Base-by-base conservation (phyloP, 2,329 filamentous ascomycete species). In the Fusarium sp. region DNA sequence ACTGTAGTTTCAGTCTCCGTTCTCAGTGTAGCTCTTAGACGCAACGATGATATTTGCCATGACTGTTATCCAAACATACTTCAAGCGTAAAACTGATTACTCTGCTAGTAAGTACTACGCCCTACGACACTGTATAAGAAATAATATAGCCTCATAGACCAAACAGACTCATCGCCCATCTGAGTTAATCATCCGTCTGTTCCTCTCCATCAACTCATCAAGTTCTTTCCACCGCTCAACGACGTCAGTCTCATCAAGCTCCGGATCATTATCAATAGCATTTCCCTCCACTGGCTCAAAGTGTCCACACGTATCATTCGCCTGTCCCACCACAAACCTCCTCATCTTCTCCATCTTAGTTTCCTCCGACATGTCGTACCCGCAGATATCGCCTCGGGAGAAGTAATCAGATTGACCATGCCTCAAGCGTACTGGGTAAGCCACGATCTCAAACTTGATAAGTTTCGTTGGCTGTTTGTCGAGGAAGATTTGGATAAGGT, bases 181-280 rank as follows among this genome's bases (percentile, higher is more conserved):
- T 3, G 2, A 6, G 30, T 8, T 4, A 30, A 30, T 30, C 4
- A 6, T 26, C 18, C 8, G n/a, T 13, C 36, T 42, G 13, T 58
- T 60, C 7, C 20, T 26, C 8, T 41, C 53, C 34, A 60, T 12
- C 16, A 60, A 23, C 3, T 26, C 15, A 8, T 58, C 30, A 16
- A 60, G 16, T 4, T 36, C 18, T 8, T 20, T 8, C 57, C 57
- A 58, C 3, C 26, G 4, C 6, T 57, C 34, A n/a, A 30, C 5
- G 11, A 49, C 53, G 37, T 60, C 57, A 42, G 41, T 18, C 23
- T 60, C 57, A 6, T 60, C 57, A 49, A 60, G 57, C 1, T 60
- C 53, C 0, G 30, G 15, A 23, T 49, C n/a, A 11, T 10, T 4
- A 6, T 49, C 57, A 2, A 11, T 4, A 2, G 13, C 52, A 10